A percentile compares a stretch with the other conserved stretches of the same genome.
Conservation (phyloP, 108 stramenopile species). For the Stephanodiscus minutulus region DNA sequence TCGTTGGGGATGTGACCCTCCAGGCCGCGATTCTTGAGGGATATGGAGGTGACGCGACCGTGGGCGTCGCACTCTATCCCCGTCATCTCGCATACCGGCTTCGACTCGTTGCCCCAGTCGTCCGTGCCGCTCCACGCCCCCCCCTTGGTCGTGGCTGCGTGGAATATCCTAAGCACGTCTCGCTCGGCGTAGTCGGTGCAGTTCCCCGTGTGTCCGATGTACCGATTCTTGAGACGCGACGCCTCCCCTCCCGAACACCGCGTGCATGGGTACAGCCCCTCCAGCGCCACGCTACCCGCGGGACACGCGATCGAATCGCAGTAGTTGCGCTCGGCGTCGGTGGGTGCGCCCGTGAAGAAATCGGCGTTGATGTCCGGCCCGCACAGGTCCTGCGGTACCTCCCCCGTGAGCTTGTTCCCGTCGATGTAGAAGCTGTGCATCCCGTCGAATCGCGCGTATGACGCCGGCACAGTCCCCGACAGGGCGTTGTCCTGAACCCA, state of each 20-base stretch:
- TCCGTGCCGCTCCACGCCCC: constrained; percentile 33
- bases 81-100: constrained; percentile 47
- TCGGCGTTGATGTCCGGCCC: constrained; percentile 45
- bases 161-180: constrained; percentile 41
- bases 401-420: constrained; percentile 50
- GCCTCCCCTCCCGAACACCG: constrained; percentile 34
- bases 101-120: constrained; percentile 30
- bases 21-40: constrained; percentile 38
- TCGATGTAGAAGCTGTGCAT: constrained; percentile 47
- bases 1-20: constrained; percentile 54
- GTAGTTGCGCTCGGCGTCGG: constrained; percentile 26
- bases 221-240: constrained; percentile 38
- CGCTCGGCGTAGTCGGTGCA: constrained; percentile 39
- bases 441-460: constrained; percentile 29
- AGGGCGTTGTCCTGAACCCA: constrained; percentile 62
- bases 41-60: constrained; percentile 40
- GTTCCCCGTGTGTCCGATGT: constrained; percentile 37
- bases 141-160: constrained; percentile 20
- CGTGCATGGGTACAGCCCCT: constrained; percentile 54
- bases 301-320: constrained; percentile 66
- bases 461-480: constrained; percentile 56
- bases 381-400: constrained; percentile 46
- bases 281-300: constrained; percentile 22
- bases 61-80: constrained; percentile 61
- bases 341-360: constrained; percentile 27